Conservation (phyloP, 202 grass and related monocot species). For the Schoenoplectus triqueter region DNA sequence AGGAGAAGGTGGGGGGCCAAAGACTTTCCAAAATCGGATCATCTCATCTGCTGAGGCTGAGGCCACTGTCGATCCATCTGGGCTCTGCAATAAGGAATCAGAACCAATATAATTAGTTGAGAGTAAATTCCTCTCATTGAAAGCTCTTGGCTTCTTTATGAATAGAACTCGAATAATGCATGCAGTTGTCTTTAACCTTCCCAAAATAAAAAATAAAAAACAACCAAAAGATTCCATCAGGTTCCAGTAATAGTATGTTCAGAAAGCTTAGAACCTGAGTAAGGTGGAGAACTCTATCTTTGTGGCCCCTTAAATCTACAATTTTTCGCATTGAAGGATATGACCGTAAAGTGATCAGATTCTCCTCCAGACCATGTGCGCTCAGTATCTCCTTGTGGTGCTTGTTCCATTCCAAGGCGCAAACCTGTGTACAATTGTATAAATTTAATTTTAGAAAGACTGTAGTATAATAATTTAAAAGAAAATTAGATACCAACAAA, state of each 20-base stretch:
- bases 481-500: not conserved
- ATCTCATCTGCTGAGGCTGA: slow-evolving; percentile 48
- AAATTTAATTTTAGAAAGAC: not conserved
- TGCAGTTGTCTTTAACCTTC: not conserved
- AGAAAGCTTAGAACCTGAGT: slow-evolving; percentile 37
- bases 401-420: slow-evolving; percentile 53
- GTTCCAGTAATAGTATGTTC: not conserved
- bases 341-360: slow-evolving; percentile 43
- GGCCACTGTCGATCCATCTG: slow-evolving; percentile 45
- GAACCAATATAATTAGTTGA: slow-evolving; percentile 4
- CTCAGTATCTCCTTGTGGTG: slow-evolving; percentile 54
- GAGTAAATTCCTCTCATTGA: not conserved
- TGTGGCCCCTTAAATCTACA: slow-evolving; percentile 43
- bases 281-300: slow-evolving; percentile 46
- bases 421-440: slow-evolving; percentile 31
- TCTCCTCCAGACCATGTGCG: slow-evolving; percentile 42
- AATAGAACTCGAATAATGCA: not conserved
- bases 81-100: slow-evolving; percentile 38
- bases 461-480: not conserved
- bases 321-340: slow-evolving; percentile 53
- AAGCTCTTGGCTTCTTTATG: not conserved
- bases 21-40: slow-evolving; percentile 51
- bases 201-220: not conserved
- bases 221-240: not conserved
- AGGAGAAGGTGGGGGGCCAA: slow-evolving; percentile 23